Base-by-base conservation (phyloP, 23 red algal genomes). In the Gracilaria gracilis region DNA sequence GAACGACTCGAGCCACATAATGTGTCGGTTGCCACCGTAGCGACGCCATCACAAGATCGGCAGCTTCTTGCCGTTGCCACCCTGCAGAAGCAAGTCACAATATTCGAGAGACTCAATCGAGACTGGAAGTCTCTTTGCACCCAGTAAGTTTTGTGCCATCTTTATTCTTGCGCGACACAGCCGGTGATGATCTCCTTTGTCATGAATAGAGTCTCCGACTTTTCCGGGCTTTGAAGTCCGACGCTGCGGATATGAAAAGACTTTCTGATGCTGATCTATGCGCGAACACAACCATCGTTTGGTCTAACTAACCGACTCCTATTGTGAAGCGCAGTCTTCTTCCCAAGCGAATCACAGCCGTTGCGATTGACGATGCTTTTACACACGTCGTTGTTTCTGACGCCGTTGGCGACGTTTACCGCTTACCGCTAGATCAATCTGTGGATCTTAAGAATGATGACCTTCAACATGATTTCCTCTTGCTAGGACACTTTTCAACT, bases 201-300 rank as follows among this genome's bases (percentile, higher is more conserved):
- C 65, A 79, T 79, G 74, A 79, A 79, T 79, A 79, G 74, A 79
- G 74, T 79, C 50, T 79, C 74, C 42, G 74, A 79, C 74, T 51
- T 79, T 42, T 34, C 39, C 74, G 74, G 74, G 28, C 46, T 8
- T 50, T 79, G 50, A 33, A 31, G 50, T 51, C 39, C 74, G 74
- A 39, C 39, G 74, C 74, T 79, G 74, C 46, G 27, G 74, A 79
- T 49, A 79, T 57, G 4, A 79, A 79, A 79, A 57, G 50, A 50
- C 50, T 79, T 79, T 57, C 50, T 50, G 50, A 79, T 51, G 42
- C 46, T 57, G 50, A 31, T 40, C 17, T 73, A 73, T 11, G 39
- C 17, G 4, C 20, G 3, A 73, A 38, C 42, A 46, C 42, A 11
- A 7, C 5, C 11, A 7, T 21, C n/a, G 32, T 27, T 73, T 73